Conservation (phyloP, 441 rosid genomes). For the Jatropha multifida region DNA sequence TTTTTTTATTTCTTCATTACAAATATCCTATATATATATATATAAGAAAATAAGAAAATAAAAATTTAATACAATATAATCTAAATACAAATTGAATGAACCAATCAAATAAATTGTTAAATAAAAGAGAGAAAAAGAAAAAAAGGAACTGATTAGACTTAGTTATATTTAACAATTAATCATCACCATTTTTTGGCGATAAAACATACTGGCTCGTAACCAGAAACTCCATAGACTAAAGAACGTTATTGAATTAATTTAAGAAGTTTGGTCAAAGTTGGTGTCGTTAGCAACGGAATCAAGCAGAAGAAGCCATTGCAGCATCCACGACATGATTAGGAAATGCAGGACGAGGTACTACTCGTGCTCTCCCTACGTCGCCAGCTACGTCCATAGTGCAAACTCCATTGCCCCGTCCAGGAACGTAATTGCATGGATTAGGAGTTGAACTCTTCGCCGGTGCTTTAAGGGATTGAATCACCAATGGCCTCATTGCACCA, state of each 20-base stretch:
- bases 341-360: not conserved
- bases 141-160: not conserved
- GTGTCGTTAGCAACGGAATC: not conserved
- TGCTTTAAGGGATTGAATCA: conserved; percentile 23
- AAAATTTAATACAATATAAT: not conserved
- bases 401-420: conserved; percentile 17
- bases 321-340: conserved; percentile 13
- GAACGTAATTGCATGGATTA: conserved; percentile 28
- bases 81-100: not conserved
- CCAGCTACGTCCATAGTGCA: conserved; percentile 37
- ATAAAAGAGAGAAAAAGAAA: not conserved
- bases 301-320: not conserved
- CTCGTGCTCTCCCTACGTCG: not conserved
- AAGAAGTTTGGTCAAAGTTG: not conserved
- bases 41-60: not conserved
- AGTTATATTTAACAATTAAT: not conserved
- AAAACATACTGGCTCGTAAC: not conserved
- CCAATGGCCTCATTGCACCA: conserved; percentile 31
- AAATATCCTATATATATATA: too few relatives aligned
- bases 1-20: too few relatives aligned
- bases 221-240: too few relatives aligned
- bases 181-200: not conserved
- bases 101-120: not conserved
- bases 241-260: too few relatives aligned
- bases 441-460: conserved; percentile 9